These are phyloP conservation scores for Xylaria longipes DNA, from an alignment of 495 filamentous ascomycete species.

Conservation along the genomic window DNA sequence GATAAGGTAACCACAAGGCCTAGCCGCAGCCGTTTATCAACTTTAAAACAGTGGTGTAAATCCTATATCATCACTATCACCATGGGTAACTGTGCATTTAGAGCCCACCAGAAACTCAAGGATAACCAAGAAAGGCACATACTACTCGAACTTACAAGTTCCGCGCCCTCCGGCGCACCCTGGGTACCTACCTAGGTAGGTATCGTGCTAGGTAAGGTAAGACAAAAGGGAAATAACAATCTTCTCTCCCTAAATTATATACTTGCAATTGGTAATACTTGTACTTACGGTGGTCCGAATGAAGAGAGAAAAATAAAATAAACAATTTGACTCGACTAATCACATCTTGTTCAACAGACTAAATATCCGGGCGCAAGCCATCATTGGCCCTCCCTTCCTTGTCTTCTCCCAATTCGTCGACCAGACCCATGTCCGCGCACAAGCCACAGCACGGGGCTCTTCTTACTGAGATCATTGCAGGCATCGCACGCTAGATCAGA, in stretches of 20 bases:
- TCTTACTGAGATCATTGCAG: background rate
- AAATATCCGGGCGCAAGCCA: background rate
- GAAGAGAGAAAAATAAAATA: background rate
- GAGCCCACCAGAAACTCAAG: background rate
- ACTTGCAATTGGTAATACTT: background rate
- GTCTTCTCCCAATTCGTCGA: constrained; percentile 21
- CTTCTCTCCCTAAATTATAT: background rate
- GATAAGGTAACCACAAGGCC: background rate
- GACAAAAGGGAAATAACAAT: background rate
- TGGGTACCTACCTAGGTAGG: too few species aligned
- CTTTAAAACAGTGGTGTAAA: background rate
- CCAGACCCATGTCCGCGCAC: constrained; percentile 9
- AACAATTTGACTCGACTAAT: background rate
- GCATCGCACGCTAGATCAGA: background rate
- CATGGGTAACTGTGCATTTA: background rate
- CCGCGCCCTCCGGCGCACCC: background rate
- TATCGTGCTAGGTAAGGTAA: background rate
- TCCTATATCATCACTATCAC: background rate
- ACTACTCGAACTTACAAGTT: background rate
- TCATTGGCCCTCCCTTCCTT: constrained; percentile 24
- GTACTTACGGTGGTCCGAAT: background rate
- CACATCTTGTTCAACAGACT: background rate
- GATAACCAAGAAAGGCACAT: background rate
- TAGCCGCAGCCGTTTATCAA: background rate
- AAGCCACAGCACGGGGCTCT: constrained; percentile 5